A percentile compares a stretch with the other conserved stretches of the same genome.
Evolutionary conservation across 768 basidiomycete species (phyloP).

Genomic region (Trametes maxima): DNA sequence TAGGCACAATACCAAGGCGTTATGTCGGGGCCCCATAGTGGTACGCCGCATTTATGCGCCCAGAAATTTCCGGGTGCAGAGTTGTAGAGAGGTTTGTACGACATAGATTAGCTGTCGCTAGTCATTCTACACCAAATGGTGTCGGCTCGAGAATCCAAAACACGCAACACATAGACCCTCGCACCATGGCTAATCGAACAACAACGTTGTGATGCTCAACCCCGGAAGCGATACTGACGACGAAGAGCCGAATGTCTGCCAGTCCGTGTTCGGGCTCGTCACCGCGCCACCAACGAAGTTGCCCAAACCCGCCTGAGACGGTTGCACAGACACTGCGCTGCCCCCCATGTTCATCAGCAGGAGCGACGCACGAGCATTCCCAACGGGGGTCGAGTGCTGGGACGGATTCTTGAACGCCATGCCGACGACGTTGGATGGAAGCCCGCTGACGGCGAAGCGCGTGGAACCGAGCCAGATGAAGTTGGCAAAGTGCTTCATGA

Average conservation of each 20-base stretch:
- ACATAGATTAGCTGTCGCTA: too few species aligned
- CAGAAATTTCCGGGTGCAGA: too few species aligned
- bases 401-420: conserved; percentile 3
- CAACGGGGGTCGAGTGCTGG: conserved; percentile 2
- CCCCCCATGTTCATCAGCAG: conserved; percentile 10
- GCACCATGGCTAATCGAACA: neutral
- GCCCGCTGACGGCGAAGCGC: conserved; percentile 10
- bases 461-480: conserved; percentile 14
- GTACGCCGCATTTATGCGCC: too few species aligned
- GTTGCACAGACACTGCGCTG: conserved; percentile 1
- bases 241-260: conserved; percentile 10
- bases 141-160: too few species aligned
- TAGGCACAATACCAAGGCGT: too few species aligned
- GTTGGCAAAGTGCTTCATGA: conserved; percentile 30
- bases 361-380: conserved; percentile 8
- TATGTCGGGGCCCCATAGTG: too few species aligned
- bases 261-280: conserved; percentile 8
- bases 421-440: conserved; percentile 8
- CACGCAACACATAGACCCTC: neutral
- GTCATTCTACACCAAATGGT: too few species aligned
- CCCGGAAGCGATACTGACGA: conserved; percentile 1
- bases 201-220: conserved; percentile 10
- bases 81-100: too few species aligned
- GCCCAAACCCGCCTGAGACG: conserved; percentile 3
- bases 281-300: conserved; percentile 9